These are phyloP conservation scores for Pseudogymnoascus sp. DNA, from an alignment of 2,329 filamentous ascomycete species.

Conservation along the genomic window DNA sequence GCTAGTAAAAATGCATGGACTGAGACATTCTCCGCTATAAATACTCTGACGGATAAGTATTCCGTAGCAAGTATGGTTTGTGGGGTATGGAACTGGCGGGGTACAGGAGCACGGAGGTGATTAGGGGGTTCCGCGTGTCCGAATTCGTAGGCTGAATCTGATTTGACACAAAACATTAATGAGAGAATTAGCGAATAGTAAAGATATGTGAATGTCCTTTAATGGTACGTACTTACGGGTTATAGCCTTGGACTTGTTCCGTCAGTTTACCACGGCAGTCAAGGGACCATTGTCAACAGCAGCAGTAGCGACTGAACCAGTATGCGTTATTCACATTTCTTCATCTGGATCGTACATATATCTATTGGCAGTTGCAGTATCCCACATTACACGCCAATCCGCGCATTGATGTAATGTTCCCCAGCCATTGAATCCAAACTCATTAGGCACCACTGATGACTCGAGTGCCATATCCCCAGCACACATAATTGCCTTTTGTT, in stretches of 20 bases:
- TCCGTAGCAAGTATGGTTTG: not conserved
- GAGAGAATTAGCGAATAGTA: not conserved
- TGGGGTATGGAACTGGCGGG: not conserved
- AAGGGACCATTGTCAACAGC: not conserved
- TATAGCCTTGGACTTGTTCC: not conserved
- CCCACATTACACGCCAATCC: not conserved
- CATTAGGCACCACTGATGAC: not conserved
- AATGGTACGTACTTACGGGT: not conserved
- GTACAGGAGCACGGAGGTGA: not conserved
- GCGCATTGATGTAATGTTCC: not conserved
- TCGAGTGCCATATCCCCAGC: not conserved
- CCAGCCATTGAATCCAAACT: not conserved
- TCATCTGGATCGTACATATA: not conserved
- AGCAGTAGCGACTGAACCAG: not conserved
- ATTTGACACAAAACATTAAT: not conserved
- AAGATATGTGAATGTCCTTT: not conserved
- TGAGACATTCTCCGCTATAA: not conserved
- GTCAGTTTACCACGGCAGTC: not conserved
- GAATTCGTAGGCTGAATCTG: not conserved
- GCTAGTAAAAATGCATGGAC: not conserved
- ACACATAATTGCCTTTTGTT: not conserved
- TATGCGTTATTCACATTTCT: not conserved
- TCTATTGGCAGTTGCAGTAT: not conserved
- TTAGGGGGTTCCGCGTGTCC: not conserved
- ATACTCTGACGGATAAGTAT: not conserved